Percentiles rank a stretch among this genome's conserved stretches.
phyloP scores from a whole-genome alignment of 768 basidiomycete genomes.

The Tulasnella sp. region DNA sequence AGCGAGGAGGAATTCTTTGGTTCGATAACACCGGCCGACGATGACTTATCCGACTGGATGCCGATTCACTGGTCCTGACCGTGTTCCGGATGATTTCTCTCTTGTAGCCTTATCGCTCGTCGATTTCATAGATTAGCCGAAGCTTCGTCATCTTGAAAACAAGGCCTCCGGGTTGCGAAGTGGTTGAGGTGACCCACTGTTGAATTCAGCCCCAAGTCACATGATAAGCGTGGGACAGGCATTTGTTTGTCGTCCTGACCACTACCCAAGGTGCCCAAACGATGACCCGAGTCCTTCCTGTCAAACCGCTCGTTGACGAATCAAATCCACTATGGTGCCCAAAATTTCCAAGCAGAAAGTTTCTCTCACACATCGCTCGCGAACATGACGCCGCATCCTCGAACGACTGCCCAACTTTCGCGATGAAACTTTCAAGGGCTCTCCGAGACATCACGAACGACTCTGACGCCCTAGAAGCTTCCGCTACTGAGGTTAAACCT shows the following conservation, averaged over 20 bases:
- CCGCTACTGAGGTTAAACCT: not conserved
- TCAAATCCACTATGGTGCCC: constrained; percentile 6
- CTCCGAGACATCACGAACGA: constrained; percentile 10
- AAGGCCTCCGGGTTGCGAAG: not conserved
- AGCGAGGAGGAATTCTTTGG: not conserved
- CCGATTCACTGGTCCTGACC: not conserved
- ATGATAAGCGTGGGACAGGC: not conserved
- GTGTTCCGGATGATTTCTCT: not conserved
- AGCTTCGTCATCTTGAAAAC: not conserved
- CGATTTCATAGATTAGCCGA: not conserved
- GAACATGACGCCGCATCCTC: not conserved
- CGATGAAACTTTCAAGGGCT: not conserved
- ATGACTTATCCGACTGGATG: not conserved
- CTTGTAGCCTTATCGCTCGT: not conserved
- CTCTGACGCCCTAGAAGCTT: not conserved
- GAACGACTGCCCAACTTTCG: not conserved
- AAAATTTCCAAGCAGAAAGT: not conserved
- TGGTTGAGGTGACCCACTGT: no score
- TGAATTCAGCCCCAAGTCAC: not conserved
- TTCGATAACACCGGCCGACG: not conserved
- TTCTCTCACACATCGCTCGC: not conserved
- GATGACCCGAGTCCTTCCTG: not conserved
- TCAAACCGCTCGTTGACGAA: not conserved
- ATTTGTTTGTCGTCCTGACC: not conserved
- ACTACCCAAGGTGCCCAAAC: not conserved